A percentile compares a stretch with the other conserved stretches of the same genome.
Evolutionary conservation across 2,329 filamentous ascomycete species (phyloP).

Genomic region (Fusarium concolor): DNA sequence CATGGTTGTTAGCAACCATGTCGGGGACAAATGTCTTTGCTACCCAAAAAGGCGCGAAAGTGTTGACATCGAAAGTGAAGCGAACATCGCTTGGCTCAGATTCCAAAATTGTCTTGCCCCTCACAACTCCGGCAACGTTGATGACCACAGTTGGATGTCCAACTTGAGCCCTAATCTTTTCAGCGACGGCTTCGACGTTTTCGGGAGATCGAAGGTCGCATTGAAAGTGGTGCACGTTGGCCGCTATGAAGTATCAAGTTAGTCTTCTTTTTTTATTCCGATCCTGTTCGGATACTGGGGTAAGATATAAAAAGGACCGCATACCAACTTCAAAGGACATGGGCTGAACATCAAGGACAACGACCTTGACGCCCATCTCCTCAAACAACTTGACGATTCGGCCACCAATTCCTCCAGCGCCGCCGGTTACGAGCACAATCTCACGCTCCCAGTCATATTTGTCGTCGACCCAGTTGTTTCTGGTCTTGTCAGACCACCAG

Average conservation of each 20-base stretch:
- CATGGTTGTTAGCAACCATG: slow-evolving; percentile 74
- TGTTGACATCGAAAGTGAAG: slow-evolving; percentile 78
- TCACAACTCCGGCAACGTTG: slow-evolving; percentile 76
- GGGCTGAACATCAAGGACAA: slow-evolving; percentile 76
- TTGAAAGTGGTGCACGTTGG: slow-evolving; percentile 73
- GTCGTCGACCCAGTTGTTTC: slow-evolving; percentile 53
- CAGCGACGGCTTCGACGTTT: slow-evolving; percentile 64
- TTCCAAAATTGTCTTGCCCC: slow-evolving; percentile 71
- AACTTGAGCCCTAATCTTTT: slow-evolving; percentile 64
- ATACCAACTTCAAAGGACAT: slow-evolving; percentile 65
- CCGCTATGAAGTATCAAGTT: slow-evolving; percentile 43
- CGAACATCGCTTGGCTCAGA: slow-evolving; percentile 68
- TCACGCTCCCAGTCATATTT: slow-evolving; percentile 75
- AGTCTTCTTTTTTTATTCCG: slow-evolving; percentile 4
- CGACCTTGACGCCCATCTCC: slow-evolving; percentile 72
- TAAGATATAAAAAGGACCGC: slow-evolving; percentile 30
- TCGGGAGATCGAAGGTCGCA: slow-evolving; percentile 74
- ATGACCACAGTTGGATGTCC: slow-evolving; percentile 77
- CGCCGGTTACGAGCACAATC: slow-evolving; percentile 79
- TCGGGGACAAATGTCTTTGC: slow-evolving; percentile 73
- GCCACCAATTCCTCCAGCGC: slow-evolving; percentile 78
- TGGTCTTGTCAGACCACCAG: slow-evolving; percentile 50
- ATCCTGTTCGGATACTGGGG: not conserved
- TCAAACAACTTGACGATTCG: slow-evolving; percentile 74
- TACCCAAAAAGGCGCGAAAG: slow-evolving; percentile 75